Conservation (phyloP, 2,329 filamentous ascomycete genomes). For the Arthrobotrys pseudoclavata region DNA sequence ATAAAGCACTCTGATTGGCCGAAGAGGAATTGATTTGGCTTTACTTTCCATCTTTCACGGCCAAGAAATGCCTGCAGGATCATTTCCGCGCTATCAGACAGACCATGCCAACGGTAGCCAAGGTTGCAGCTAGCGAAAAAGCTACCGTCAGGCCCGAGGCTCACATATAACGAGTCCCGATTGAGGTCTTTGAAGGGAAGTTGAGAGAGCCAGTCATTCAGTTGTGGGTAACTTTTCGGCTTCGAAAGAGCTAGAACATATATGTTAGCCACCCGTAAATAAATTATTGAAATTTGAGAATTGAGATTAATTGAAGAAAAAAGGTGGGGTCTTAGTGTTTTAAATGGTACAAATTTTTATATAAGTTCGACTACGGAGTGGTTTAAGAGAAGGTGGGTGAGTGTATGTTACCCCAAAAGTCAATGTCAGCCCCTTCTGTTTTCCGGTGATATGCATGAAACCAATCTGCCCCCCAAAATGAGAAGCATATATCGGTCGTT, state of each 20-base stretch:
- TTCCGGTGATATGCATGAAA: background rate
- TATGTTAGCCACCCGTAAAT: background rate
- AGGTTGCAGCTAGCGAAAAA: background rate
- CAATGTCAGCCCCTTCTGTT: background rate
- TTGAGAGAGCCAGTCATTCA: background rate
- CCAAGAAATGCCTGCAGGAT: background rate
- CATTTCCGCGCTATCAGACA: background rate
- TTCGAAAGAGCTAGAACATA: background rate
- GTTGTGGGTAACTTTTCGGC: background rate
- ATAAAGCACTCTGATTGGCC: background rate
- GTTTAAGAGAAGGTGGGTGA: background rate
- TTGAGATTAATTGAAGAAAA: no score
- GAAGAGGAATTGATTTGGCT: background rate
- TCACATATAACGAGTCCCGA: background rate
- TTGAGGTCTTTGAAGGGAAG: background rate
- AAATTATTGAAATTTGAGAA: no score
- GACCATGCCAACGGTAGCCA: background rate
- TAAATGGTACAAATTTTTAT: no score
- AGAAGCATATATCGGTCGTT: background rate
- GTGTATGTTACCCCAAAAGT: background rate
- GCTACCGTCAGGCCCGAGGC: slow-evolving; percentile 2
- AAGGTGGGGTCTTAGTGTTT: no score
- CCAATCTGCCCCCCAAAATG: background rate
- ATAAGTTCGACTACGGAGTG: background rate
- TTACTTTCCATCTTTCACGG: background rate